Percentiles rank a stretch among this genome's conserved stretches.
Conservation (phyloP, 345 rosid species). For the Nasturtium officinale region DNA sequence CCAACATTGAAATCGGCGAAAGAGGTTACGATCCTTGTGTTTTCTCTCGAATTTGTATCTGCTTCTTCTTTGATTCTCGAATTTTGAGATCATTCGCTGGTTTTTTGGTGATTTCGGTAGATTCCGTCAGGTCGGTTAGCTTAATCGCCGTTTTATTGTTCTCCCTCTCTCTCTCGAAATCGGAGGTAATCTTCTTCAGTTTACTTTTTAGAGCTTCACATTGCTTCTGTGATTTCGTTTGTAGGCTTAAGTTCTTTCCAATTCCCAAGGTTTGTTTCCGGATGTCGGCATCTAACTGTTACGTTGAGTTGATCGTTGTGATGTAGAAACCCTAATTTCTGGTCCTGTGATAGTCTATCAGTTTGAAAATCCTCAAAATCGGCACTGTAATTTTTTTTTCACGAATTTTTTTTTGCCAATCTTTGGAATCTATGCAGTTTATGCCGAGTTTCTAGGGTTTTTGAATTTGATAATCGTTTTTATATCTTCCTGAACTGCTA, state of each 20-base stretch:
- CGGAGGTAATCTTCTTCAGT: constrained; percentile 16
- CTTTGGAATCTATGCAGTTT: constrained; percentile 12
- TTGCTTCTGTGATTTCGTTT: background rate
- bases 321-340: constrained; percentile 19
- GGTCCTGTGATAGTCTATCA: background rate
- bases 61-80: constrained; percentile 16
- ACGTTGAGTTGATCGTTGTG: constrained; percentile 11
- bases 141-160: constrained; percentile 15
- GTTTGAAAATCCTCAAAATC: background rate
- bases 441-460: constrained; percentile 15
- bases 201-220: background rate
- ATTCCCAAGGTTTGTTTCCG: background rate
- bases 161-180: constrained; percentile 14
- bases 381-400: background rate
- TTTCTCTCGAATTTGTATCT: constrained; percentile 13
- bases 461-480: background rate
- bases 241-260: constrained; percentile 4
- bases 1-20: constrained; percentile 34
- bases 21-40: constrained; percentile 26
- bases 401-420: background rate
- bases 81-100: background rate
- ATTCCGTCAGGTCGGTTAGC: constrained; percentile 15
- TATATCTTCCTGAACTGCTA: background rate
- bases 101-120: constrained; percentile 1
- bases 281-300: background rate